Evolutionary conservation across 2,329 filamentous ascomycete species (phyloP), one percentile per base, ranked within the genome.

Genomic region (Curvularia verruculosa): DNA sequence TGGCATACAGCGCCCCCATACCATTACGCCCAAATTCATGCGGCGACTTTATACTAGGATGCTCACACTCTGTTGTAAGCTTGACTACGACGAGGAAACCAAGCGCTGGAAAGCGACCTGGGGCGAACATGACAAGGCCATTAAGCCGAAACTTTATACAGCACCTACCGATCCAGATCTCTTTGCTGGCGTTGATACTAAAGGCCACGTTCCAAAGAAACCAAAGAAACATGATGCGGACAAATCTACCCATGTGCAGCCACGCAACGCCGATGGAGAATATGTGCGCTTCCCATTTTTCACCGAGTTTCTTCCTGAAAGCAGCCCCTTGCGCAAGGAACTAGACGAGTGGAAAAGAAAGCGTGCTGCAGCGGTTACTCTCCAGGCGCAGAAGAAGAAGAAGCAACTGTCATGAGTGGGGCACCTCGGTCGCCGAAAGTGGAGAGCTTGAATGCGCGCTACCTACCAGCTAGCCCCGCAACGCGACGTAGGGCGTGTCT

Each of bases 1-100:
- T 24, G 69, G 66, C 41, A 56, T 61, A 21, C 45, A 68, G 4
- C 59, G 67, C 2, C 74, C 73, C 1, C 77, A 78, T 51, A 58
- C 48, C n/a, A 70, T 83, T 31, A 81, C 75, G 1, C 58, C 69
- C 10, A 75, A 78, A 9, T 78, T 75, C 54, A 82, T 84, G 81
- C 71, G 71, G 50, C 73, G 80, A 29, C 58, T 83, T 15, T 83
- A 81, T 72, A 62, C 68, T 5, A 69, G 67, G 23, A 66, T 83
- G 6, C 77, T 82, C 49, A 59, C 58, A 2, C 72, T 78, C 52
- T 79, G 77, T 65, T 78, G 80, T 37, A 69, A 77, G 44, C 73
- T 82, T 66, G 71, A 73, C 9, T 80, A 73, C 64, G 67, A 80
- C 60, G 51, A 63, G 1, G 49, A 60, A 28, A 61, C 56, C 15